phyloP scores from a whole-genome alignment of 129 eudicot species.

The Pseudognaphalium luteoalbum region DNA sequence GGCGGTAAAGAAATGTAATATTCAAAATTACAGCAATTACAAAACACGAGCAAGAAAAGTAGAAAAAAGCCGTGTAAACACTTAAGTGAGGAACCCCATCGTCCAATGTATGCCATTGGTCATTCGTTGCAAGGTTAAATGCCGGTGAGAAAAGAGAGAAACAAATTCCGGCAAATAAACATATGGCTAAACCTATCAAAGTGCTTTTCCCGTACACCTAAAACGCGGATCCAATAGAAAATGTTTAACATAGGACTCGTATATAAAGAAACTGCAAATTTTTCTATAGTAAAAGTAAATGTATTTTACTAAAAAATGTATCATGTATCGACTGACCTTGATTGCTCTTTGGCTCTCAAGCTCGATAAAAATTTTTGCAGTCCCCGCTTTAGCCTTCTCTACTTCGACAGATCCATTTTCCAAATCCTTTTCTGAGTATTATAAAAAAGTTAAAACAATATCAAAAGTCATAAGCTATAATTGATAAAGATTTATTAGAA shows the following conservation, averaged over 20 bases:
- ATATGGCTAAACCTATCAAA: slow-evolving; percentile 19
- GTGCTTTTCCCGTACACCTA: slow-evolving; percentile 22
- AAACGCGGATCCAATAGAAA: background rate
- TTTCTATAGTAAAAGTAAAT: background rate
- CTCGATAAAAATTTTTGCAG: slow-evolving; percentile 9
- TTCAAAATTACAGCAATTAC: slow-evolving; percentile 61
- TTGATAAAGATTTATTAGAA: background rate
- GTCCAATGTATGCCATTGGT: slow-evolving; percentile 18
- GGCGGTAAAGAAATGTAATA: slow-evolving; percentile 59
- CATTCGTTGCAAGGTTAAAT: slow-evolving; percentile 22
- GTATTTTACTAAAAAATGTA: too few species aligned
- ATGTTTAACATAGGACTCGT: background rate
- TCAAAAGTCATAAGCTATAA: background rate
- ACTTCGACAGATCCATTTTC: background rate
- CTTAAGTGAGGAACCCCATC: slow-evolving; percentile 63
- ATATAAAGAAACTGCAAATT: background rate
- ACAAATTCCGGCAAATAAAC: slow-evolving; percentile 18
- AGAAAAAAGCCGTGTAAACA: slow-evolving; percentile 81
- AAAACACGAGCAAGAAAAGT: slow-evolving; percentile 78
- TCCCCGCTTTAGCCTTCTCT: slow-evolving; percentile 13
- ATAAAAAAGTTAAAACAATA: background rate
- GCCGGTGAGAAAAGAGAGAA: slow-evolving; percentile 12
- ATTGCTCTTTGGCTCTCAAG: slow-evolving; percentile 18
- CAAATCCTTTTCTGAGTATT: slow-evolving; percentile 12
- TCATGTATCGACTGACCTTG: background rate